Conservation (phyloP, 257 asterid species). For the Solanum peruvianum region DNA sequence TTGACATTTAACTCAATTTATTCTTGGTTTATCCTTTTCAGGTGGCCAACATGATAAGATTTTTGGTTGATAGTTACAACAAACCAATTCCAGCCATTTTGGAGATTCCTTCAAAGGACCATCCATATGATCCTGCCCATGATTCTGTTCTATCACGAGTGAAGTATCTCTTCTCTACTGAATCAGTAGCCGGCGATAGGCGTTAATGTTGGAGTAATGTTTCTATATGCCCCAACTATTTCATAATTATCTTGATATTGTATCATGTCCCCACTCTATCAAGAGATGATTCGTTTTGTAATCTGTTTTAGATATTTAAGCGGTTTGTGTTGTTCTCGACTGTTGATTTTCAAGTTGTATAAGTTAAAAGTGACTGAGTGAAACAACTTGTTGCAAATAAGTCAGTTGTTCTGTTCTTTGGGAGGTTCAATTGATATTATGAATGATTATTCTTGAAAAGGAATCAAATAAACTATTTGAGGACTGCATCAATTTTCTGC, state of each 20-base stretch:
- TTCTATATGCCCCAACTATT: background rate
- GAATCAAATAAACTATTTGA: background rate
- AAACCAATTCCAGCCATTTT: constrained; percentile 83
- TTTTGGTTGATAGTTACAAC: constrained; percentile 83
- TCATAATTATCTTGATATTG: background rate
- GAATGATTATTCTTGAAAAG: background rate
- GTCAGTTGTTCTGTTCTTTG: background rate
- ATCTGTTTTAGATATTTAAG: background rate
- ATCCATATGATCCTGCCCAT: constrained; percentile 82
- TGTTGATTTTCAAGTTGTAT: background rate
- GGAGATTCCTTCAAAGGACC: constrained; percentile 96
- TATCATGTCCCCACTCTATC: background rate
- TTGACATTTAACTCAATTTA: background rate
- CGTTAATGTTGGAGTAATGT: constrained; percentile 16
- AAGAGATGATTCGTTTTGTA: background rate
- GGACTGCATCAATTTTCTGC: background rate
- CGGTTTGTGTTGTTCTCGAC: background rate
- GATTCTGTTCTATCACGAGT: constrained; percentile 90
- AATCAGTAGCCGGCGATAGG: constrained; percentile 65
- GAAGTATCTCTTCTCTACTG: constrained; percentile 54
- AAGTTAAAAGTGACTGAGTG: background rate
- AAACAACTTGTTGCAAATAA: background rate
- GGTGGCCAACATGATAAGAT: constrained; percentile 85
- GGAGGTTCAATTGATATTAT: background rate
- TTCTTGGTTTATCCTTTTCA: constrained; percentile 7